Evolutionary conservation across 208 protist species (phyloP), one percentile per base, ranked within the genome.

Genomic region (Trypanosoma scelopori): DNA sequence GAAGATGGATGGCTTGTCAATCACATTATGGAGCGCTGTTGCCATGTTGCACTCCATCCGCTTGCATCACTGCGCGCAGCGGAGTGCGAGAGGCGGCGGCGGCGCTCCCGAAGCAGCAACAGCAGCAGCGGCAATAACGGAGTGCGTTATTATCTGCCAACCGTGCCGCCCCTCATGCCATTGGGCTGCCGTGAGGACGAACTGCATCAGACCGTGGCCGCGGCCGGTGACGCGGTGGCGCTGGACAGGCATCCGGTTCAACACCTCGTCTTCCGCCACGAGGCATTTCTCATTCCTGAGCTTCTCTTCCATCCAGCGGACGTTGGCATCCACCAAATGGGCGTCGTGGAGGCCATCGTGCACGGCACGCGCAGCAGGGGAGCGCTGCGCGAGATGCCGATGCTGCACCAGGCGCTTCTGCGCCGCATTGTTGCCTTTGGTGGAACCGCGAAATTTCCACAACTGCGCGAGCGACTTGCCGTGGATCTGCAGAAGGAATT

Each of bases 1-100:
- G 79, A 92, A 65, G 89, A 95, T 60, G 81, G 76, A 3, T 92
- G 85, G 84, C 71, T 95, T 18, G 76, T 92, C n/a, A 89, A 92
- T 48, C 68, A 89, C 77, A 75, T 95, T n/a, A 86, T 85, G 75
- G 79, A 92, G 69, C 57, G 49, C 5, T 89, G 80, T 62, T 91
- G 85, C 64, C 57, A 72, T 42, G 82, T 87, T 1, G 77, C 68
- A 11, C 32, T 66, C 47, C 20, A 73, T 27, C 77, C 55, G 1
- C 18, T 37, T 15, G 30, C 18, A 16, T 35, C 57, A 5, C 23
- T 69, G 42, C 48, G 32, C 35, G 45, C 63, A 32, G 43, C 59
- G 15, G 28, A 62, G 52, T 16, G 47, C 5, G 37, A 43, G 49
- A 64, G 65, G 55, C 37, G 41, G 30, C 27, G 30, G 3, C 18